Evolutionary conservation across 2,329 filamentous ascomycete species (phyloP).

Genomic region (Hymenoscyphus fraxineus): DNA sequence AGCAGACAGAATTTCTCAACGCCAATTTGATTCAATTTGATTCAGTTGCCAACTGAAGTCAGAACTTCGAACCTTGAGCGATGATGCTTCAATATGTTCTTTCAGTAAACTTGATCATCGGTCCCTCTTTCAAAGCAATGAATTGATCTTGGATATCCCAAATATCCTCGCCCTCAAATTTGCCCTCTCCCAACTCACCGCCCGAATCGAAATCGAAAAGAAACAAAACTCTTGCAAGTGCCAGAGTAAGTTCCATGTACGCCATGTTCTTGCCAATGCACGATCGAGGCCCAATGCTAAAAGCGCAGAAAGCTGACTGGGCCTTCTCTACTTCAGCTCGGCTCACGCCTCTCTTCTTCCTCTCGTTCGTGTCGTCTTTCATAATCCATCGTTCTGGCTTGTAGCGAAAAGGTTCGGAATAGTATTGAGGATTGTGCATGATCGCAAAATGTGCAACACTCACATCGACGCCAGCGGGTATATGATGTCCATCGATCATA

Average conservation of each 20-base stretch:
- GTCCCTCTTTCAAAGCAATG: not conserved
- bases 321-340: not conserved
- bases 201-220: conserved; percentile 17
- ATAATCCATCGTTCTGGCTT: conserved; percentile 44
- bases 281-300: conserved; percentile 27
- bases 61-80: too few relatives aligned
- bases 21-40: too few relatives aligned
- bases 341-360: not conserved
- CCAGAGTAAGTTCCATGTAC: conserved; percentile 28
- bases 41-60: too few relatives aligned
- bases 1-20: too few relatives aligned
- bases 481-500: conserved; percentile 25
- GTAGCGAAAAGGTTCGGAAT: conserved; percentile 39
- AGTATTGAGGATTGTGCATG: conserved; percentile 43
- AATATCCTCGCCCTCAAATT: not conserved
- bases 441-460: conserved; percentile 43
- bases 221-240: conserved; percentile 23
- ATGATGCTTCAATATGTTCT: not conserved
- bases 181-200: not conserved
- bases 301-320: conserved; percentile 24
- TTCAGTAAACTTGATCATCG: conserved; percentile 4
- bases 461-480: conserved; percentile 41
- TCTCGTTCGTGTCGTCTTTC: not conserved
- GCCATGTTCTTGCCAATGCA: conserved; percentile 32
- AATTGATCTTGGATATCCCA: not conserved